Evolutionary conservation across 2,329 filamentous ascomycete species (phyloP), one percentile per base, ranked within the genome.

Genomic region (Aspergillus fijiensis): DNA sequence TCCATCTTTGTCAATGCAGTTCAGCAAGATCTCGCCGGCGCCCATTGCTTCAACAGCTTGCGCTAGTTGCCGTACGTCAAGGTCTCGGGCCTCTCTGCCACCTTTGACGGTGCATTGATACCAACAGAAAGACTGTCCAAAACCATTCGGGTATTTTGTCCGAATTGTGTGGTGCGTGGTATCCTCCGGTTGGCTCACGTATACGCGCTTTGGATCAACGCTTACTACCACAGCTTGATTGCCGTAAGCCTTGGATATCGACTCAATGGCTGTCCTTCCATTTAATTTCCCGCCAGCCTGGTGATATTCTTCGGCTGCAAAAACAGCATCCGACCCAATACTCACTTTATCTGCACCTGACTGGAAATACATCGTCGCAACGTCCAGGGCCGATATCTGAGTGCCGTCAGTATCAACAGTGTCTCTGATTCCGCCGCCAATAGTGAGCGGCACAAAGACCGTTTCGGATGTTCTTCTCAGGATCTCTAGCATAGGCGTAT

Each of bases 81-180:
- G 83, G 74, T 98, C 92, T 61, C 93, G 86, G n/a, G 90, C 93
- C 79, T 98, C 94, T 62, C 95, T 88, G 6, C 95, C 95, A 51
- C 95, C 95, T 79, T 94, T 96, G 80, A 96, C 92, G 6, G 95
- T 99, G 79, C 95, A 98, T 60, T 95, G 93, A 75, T 97, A 99
- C 94, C 94, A 99, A 80, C 92, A 96, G 77, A 87, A 89, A 55
- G 81, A 80, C 76, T 97, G 91, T 29, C 92, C 92, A 49, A 85
- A 83, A 23, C 90, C 87, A 9, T 93, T 92, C 0, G 86, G 87
- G 62, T 81, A 84, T 0, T 78, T 74, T 0, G 94, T 96, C 70
- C 83, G 80, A 71, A 97, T 80, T 14, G 89, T 91, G 76, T 95
- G 89, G 70, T 91, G 88, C 1, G 84, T 83, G 57, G 91, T 92